phyloP scores from a whole-genome alignment of 2,329 filamentous ascomycete genomes.

The Calonectria pseudoreteaudii region DNA sequence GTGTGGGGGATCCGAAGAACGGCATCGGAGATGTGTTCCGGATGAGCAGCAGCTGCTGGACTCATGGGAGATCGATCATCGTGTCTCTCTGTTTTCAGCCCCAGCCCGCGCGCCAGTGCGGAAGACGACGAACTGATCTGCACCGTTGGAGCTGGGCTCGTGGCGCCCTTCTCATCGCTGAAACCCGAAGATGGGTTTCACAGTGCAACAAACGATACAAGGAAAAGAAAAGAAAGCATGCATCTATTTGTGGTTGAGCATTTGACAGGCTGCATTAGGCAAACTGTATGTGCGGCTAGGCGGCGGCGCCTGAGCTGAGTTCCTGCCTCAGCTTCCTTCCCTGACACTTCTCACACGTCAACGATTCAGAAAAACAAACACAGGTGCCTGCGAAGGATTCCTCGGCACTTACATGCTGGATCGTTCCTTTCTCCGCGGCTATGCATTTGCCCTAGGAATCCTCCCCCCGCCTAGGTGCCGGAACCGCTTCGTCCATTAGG shows the following conservation, averaged over 20 bases:
- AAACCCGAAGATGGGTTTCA: not conserved
- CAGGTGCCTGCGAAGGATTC: not conserved
- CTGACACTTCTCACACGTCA: not conserved
- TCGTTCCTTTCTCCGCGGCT: not conserved
- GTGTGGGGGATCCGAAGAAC: not conserved
- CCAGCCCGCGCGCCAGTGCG: not conserved
- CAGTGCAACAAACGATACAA: not conserved
- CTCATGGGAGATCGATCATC: not conserved
- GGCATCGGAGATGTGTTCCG: constrained; percentile 6
- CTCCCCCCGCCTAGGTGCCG: not conserved
- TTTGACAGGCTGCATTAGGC: constrained; percentile 1
- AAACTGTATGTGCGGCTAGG: not conserved
- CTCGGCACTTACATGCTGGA: constrained; percentile 4
- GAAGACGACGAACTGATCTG: not conserved
- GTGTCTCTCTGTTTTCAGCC: not conserved
- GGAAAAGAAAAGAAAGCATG: not conserved
- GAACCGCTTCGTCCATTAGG: not conserved
- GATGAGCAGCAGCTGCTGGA: not conserved
- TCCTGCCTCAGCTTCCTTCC: not conserved
- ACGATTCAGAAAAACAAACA: not conserved
- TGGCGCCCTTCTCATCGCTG: not conserved
- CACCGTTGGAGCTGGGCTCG: not conserved
- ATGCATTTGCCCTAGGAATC: not conserved
- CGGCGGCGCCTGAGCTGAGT: not conserved
- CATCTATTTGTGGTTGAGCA: not conserved